These are phyloP conservation scores for Gossypium aridum DNA, from an alignment of 441 rosid genomes.

Conservation along the genomic window DNA sequence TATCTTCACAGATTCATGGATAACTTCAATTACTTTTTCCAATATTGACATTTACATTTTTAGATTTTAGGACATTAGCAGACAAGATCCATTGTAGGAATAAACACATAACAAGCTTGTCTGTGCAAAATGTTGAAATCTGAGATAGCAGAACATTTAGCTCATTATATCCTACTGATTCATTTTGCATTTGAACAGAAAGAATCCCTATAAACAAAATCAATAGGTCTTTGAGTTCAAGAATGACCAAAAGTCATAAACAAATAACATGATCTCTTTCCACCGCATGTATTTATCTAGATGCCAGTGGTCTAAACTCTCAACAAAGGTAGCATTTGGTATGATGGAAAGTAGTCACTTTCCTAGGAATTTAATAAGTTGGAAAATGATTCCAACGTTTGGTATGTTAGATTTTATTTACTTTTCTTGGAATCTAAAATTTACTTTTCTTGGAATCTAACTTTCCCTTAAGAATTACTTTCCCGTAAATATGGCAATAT, in stretches of 20 bases:
- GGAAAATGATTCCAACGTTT: too few relatives aligned
- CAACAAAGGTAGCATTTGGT: too few relatives aligned
- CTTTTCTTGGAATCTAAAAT: too few relatives aligned
- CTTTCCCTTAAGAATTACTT: too few relatives aligned
- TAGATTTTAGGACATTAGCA: background rate
- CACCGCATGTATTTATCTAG: background rate
- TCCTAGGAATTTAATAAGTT: too few relatives aligned
- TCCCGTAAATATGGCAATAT: too few relatives aligned
- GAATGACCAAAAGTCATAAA: background rate
- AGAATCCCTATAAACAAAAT: background rate
- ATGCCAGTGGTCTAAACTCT: background rate
- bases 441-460: too few relatives aligned
- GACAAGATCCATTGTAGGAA: background rate
- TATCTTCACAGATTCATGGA: background rate
- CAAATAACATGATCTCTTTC: background rate
- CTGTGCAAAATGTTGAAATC: background rate
- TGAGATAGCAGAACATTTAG: background rate
- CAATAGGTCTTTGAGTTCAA: background rate
- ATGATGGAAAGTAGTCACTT: too few relatives aligned
- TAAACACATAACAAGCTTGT: background rate
- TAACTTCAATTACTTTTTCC: background rate
- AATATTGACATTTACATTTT: background rate
- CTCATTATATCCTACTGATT: background rate
- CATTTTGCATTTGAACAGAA: background rate
- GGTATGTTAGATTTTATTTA: too few relatives aligned